Percentiles rank a stretch among this genome's conserved stretches.
These are phyloP conservation scores for Oryza punctata DNA, from an alignment of 176 grass and related monocot species.

Conservation along the genomic window DNA sequence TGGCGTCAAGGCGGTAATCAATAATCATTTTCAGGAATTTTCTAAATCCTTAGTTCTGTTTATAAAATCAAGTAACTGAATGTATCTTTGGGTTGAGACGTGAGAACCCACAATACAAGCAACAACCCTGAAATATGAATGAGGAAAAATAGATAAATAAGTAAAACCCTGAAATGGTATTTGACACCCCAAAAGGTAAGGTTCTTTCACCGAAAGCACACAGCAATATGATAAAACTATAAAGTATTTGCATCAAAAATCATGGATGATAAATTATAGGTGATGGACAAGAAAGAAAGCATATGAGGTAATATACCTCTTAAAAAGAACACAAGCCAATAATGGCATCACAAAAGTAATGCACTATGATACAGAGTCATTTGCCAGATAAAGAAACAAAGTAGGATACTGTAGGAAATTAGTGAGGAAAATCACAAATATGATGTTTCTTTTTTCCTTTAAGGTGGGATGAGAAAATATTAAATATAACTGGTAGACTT, in stretches of 20 bases:
- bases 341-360: constrained; percentile 2
- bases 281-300: neutral
- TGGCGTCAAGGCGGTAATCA: constrained; percentile 4
- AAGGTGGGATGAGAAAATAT: neutral
- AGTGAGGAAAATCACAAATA: neutral
- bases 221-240: constrained; percentile 11
- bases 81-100: neutral
- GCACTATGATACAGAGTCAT: neutral
- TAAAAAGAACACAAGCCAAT: neutral
- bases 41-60: neutral
- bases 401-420: neutral
- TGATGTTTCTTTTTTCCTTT: neutral
- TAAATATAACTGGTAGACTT: neutral
- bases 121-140: neutral
- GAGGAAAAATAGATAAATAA: neutral
- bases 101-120: constrained; percentile 4
- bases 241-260: neutral
- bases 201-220: neutral
- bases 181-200: neutral
- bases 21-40: neutral
- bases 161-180: neutral
- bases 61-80: neutral
- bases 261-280: neutral
- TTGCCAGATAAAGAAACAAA: neutral
- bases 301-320: neutral